Conservation (phyloP, 352 stramenopile genomes). For the Phytophthora tentaculata region DNA sequence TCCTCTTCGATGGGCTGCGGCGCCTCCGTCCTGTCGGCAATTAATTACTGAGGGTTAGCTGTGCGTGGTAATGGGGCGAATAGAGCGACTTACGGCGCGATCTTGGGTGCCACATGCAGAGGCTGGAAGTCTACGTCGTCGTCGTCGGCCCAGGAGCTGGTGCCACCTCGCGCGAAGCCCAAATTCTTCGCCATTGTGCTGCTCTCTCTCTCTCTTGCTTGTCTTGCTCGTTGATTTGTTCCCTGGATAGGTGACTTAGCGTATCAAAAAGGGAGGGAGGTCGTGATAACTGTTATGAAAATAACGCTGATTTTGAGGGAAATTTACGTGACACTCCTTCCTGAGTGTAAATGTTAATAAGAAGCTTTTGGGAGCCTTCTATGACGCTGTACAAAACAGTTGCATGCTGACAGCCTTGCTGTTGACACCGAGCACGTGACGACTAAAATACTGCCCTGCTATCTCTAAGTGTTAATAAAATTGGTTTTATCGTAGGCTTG, state of each 20-base stretch:
- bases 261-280: slow-evolving; percentile 21
- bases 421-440: too few species aligned
- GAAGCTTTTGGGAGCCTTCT: slow-evolving; percentile 3
- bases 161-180: slow-evolving; percentile 53
- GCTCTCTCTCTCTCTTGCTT: slow-evolving; percentile 18
- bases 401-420: too few species aligned
- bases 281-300: slow-evolving; percentile 24
- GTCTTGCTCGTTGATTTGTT: slow-evolving; percentile 26
- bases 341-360: background rate
- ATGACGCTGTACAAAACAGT: slow-evolving; percentile 2
- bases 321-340: slow-evolving; percentile 13
- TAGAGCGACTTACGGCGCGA: slow-evolving; percentile 46
- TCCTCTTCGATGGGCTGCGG: slow-evolving; percentile 48
- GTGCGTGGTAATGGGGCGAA: slow-evolving; percentile 19
- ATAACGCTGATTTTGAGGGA: too few species aligned
- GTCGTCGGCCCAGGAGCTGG: slow-evolving; percentile 83
- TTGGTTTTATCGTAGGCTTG: too few species aligned
- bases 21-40: slow-evolving; percentile 33
- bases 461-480: too few species aligned
- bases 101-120: slow-evolving; percentile 46
- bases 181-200: slow-evolving; percentile 65
- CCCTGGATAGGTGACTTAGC: slow-evolving; percentile 8
- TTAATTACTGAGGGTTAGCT: slow-evolving; percentile 3
- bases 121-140: slow-evolving; percentile 70
- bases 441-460: too few species aligned